Base-by-base conservation (phyloP, 2,329 filamentous ascomycete species). In the Aureobasidium leucospermi region DNA sequence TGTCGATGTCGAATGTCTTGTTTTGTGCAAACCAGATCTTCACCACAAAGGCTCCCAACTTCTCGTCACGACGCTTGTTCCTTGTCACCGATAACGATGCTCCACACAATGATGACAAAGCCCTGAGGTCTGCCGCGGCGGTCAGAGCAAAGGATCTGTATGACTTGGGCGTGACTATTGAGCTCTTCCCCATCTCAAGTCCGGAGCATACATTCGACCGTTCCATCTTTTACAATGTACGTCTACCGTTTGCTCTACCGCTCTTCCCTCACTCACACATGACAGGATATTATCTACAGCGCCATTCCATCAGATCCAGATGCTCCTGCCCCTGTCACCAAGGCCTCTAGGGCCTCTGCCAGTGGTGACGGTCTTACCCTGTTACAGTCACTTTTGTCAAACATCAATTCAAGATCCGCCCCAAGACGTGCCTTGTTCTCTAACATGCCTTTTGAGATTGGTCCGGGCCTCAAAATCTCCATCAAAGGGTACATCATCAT, bases 11-110 rank as follows among this genome's bases (percentile, higher is more conserved):
- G 9, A 96, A 92, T 67, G 81, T 99, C 2, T 79, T 99, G 1
- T 96, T 96, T 70, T 96, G 92, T 67, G 93, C 91, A 39, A 97
- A 97, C 65, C 91, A 96, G 69, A 89, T 97, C 55, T 96, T 99
- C 70, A 96, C 92, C 1, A 96, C 90, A 3, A 96, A 89, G 71
- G 92, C 94, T 0, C 86, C 94, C 16, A 97, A 96, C 69, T 97
- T 97, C 71, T 87, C 90, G 4, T 97, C 93, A 6, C 81, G 93
- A 62, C 84, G 94, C 36, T 76, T 99, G n/a, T 99, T 99, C 74
- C 85, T 99, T 63, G 90, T 99, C 59, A 97, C 94, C 0, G 91
- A 97, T 71, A 90, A 96, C 64, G 94, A 97, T 70, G 82, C 91
- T 64, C 94, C 94, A 4, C 89, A 95, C 70, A 76, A 78, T 0